Evolutionary conservation across 345 rosid genomes (phyloP).

Genomic region (Arabis hirsuta): DNA sequence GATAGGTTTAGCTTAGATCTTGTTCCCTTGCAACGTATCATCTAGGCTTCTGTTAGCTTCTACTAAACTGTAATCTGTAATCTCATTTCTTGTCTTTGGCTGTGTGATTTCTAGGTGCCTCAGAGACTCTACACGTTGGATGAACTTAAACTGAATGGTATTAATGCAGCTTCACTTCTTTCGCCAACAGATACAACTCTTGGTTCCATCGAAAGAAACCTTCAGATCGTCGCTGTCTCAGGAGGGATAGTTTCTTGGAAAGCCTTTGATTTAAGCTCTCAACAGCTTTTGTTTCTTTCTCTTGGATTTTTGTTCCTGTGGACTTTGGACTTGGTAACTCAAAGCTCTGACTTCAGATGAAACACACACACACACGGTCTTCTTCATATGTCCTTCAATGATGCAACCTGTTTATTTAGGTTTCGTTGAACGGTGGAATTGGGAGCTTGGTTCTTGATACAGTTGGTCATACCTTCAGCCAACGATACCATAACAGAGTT

Average conservation of each 20-base stretch:
- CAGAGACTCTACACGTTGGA: conserved; percentile 86
- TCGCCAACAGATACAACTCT: conserved; percentile 83
- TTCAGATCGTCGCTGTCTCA: conserved; percentile 65
- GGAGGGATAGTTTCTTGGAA: conserved; percentile 78
- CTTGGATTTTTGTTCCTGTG: conserved; percentile 69
- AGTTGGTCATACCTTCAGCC: conserved; percentile 76
- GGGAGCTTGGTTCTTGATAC: conserved; percentile 85
- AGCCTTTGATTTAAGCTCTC: conserved; percentile 55
- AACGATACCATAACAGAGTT: conserved; percentile 80
- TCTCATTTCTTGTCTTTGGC: background rate
- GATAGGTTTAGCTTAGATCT: conserved; percentile 1
- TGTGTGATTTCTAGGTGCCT: conserved; percentile 55
- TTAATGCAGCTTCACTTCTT: conserved; percentile 68
- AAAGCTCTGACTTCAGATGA: background rate
- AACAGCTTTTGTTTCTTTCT: conserved; percentile 67
- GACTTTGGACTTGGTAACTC: conserved; percentile 76
- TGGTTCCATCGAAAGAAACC: conserved; percentile 72
- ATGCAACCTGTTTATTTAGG: conserved; percentile 47
- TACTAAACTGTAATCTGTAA: background rate
- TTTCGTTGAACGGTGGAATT: conserved; percentile 84
- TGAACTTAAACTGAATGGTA: conserved; percentile 83
- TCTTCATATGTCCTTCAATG: conserved; percentile 13
- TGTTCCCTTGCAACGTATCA: background rate
- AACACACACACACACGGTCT: background rate
- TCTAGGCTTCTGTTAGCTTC: background rate